Evolutionary conservation across 257 asterid genomes (phyloP).

Genomic region (Linaria vulgaris): DNA sequence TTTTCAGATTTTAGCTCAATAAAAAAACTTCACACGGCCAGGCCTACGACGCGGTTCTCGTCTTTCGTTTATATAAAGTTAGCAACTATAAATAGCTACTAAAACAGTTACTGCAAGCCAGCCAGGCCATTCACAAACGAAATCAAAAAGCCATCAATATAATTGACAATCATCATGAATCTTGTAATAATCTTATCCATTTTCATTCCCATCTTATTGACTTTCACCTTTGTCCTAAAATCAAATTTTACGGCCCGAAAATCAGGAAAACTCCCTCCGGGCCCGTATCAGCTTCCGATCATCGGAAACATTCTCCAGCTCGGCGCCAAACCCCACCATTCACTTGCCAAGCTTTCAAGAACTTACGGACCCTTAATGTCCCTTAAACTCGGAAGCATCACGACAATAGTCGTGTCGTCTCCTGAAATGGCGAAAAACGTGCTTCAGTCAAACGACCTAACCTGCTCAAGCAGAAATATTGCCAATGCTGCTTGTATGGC

Average conservation of each 20-base stretch:
- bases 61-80: no score
- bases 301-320: constrained; percentile 36
- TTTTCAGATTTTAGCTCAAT: no score
- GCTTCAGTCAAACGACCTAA: constrained; percentile 29
- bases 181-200: constrained; percentile 10
- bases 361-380: constrained; percentile 37
- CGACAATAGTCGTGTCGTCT: constrained; percentile 34
- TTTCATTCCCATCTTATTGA: neutral
- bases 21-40: no score
- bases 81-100: no score
- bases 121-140: no score
- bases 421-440: constrained; percentile 31
- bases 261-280: constrained; percentile 38
- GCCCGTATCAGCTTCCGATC: constrained; percentile 35
- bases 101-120: no score
- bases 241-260: constrained; percentile 19
- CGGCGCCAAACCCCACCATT: constrained; percentile 34
- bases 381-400: constrained; percentile 30
- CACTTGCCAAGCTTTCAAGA: constrained; percentile 30
- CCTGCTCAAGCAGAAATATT: constrained; percentile 19
- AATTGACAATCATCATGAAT: constrained; percentile 18
- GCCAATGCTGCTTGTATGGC: no score
- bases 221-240: neutral
- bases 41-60: no score
- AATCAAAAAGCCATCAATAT: no score